A percentile compares a stretch with the other conserved stretches of the same genome.
Evolutionary conservation across 2,329 filamentous ascomycete species (phyloP).

Genomic region (Neophaeococcomyces mojaviensis): DNA sequence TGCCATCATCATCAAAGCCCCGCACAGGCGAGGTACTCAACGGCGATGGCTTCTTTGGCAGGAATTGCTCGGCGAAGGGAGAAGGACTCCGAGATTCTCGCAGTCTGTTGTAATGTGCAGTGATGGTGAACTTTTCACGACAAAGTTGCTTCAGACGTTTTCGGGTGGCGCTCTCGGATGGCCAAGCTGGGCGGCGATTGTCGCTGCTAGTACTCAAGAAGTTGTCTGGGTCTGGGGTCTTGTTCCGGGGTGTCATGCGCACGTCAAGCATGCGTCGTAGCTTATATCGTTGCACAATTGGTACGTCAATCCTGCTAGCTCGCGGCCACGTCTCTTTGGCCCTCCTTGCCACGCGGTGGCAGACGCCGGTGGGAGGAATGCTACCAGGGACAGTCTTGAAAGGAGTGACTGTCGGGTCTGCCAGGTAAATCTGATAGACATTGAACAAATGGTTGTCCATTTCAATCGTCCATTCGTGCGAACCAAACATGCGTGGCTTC

Average conservation of each 20-base stretch:
- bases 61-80: constrained; percentile 40
- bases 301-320: constrained; percentile 24
- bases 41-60: constrained; percentile 25
- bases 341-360: constrained; percentile 54
- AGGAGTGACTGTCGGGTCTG: constrained; percentile 58
- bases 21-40: constrained; percentile 3
- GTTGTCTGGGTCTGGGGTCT: constrained; percentile 22
- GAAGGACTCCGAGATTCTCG: constrained; percentile 55
- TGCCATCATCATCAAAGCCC: constrained; percentile 8
- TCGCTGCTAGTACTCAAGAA: constrained; percentile 17
- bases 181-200: constrained; percentile 41
- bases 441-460: constrained; percentile 62
- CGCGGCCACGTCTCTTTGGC: constrained; percentile 54
- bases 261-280: constrained; percentile 21
- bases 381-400: constrained; percentile 61
- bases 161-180: constrained; percentile 51
- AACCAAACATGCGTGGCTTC: constrained; percentile 23
- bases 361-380: constrained; percentile 56
- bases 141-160: constrained; percentile 52
- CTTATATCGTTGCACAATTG: constrained; percentile 20
- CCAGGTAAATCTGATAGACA: constrained; percentile 58
- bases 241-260: constrained; percentile 13
- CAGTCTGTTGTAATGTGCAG: constrained; percentile 57
- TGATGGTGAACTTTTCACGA: constrained; percentile 54
- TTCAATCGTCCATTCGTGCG: constrained; percentile 48